Evolutionary conservation across 371 early-diverging fungal species (phyloP), one percentile per base, ranked within the genome.

Genomic region (Mortierella sp.): DNA sequence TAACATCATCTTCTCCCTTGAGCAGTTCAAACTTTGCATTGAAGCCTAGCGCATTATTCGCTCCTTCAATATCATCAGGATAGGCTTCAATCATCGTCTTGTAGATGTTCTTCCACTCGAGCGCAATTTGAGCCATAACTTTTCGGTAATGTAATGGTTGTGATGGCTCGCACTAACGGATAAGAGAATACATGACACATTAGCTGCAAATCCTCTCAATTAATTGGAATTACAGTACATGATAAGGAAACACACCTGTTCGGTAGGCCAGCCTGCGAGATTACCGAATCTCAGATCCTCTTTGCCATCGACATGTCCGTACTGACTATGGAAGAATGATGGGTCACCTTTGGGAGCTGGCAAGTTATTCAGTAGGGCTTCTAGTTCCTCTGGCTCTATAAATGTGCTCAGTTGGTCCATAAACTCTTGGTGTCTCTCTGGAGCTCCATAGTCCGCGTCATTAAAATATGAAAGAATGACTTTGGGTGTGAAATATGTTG

Each of bases 401-500:
- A 80, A 84, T 12, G 77, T 77, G 47, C 72, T 75, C 64, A 84
- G 55, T 18, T 75, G 76, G 20, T 73, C 67, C 70, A 84, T 70
- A 59, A 84, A 84, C 30, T 72, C 74, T 26, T 73, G 66, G 40
- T 84, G 80, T 2, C 84, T 66, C 52, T 76, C 84, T 1, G 84
- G 84, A 5, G 72, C 60, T 39, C 81, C 81, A 69, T 84, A 80
- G 54, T 84, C 77, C 0, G 84, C 84, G 22, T 84, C 84, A 40
- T 84, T 80, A 59, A 76, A 77, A 43, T 80, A 84, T 32, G 73
- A 76, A 12, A 84, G 58, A 24, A 84, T 84, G 28, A 80, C 59
- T 55, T 84, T 84, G 18, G 84, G 84, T 16, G 81, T 74, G 37
- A 84, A 84, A 40, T 84, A 84, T 5, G 84, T 80, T 11, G 84